Conservation (phyloP, 2,329 filamentous ascomycete species). For the Proliferodiscus dingleyae region DNA sequence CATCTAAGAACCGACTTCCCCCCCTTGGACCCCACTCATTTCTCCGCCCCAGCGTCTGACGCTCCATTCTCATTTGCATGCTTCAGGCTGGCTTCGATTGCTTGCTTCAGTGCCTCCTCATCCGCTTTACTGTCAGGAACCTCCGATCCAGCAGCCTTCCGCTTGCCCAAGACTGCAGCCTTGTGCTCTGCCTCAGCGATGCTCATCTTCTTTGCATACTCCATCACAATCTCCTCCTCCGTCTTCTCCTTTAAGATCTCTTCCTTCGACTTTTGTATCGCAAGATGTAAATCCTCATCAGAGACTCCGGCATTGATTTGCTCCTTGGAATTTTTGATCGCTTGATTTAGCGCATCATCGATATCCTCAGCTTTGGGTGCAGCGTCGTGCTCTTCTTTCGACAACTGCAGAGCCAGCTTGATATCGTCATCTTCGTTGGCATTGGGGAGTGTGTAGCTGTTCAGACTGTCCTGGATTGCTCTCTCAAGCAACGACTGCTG, state of each 20-base stretch:
- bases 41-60: neutral
- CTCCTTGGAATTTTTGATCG: constrained; percentile 27
- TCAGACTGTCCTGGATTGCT: constrained; percentile 49
- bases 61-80: constrained; percentile 13
- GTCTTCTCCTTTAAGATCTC: constrained; percentile 39
- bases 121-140: constrained; percentile 35
- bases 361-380: constrained; percentile 3
- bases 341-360: constrained; percentile 23
- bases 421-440: constrained; percentile 35
- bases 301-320: constrained; percentile 21
- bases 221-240: constrained; percentile 70
- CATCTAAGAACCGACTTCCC: neutral
- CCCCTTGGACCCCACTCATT: neutral
- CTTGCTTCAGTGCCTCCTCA: constrained; percentile 52
- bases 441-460: constrained; percentile 12
- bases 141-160: constrained; percentile 2
- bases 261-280: constrained; percentile 14
- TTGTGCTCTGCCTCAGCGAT: constrained; percentile 58
- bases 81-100: constrained; percentile 52
- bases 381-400: constrained; percentile 24
- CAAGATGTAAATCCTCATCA: constrained; percentile 13
- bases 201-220: constrained; percentile 75
- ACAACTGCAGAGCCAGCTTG: constrained; percentile 38
- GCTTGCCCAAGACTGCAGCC: constrained; percentile 9
- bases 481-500: constrained; percentile 53